Conservation (phyloP, 78 protist genomes). For the Cavenderia fasciculata region DNA sequence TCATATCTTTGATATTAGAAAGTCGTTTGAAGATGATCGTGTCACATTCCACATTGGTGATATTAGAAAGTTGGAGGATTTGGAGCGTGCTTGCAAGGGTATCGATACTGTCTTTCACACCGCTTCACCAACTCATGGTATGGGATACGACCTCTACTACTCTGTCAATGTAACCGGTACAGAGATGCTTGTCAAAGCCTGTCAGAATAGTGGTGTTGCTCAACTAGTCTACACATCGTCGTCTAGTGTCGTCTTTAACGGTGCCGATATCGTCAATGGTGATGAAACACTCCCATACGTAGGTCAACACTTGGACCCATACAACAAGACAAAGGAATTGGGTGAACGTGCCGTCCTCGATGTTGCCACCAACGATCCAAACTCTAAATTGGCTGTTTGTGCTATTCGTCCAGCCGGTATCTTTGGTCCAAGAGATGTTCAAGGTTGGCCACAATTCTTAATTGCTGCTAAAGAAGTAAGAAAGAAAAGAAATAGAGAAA, state of each 20-base stretch:
- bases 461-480: slow-evolving; percentile 58
- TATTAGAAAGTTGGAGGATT: slow-evolving; percentile 53
- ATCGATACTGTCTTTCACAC: slow-evolving; percentile 75
- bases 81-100: slow-evolving; percentile 45
- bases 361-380: slow-evolving; percentile 15
- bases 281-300: slow-evolving; percentile 78
- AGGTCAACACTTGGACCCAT: slow-evolving; percentile 44
- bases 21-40: slow-evolving; percentile 55
- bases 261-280: slow-evolving; percentile 60
- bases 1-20: slow-evolving; percentile 74
- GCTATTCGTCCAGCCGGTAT: slow-evolving; percentile 82
- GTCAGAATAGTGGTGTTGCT: neutral
- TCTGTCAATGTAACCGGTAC: slow-evolving; percentile 79
- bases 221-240: slow-evolving; percentile 72
- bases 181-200: slow-evolving; percentile 57
- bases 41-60: slow-evolving; percentile 72
- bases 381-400: slow-evolving; percentile 14
- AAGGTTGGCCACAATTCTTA: slow-evolving; percentile 75
- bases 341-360: slow-evolving; percentile 59
- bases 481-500: neutral
- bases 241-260: slow-evolving; percentile 73
- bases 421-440: slow-evolving; percentile 77
- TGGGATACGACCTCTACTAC: slow-evolving; percentile 71
- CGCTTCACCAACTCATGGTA: slow-evolving; percentile 79
- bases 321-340: slow-evolving; percentile 65